phyloP scores from a whole-genome alignment of 352 stramenopile genomes.

The Globisporangium nodosum region DNA sequence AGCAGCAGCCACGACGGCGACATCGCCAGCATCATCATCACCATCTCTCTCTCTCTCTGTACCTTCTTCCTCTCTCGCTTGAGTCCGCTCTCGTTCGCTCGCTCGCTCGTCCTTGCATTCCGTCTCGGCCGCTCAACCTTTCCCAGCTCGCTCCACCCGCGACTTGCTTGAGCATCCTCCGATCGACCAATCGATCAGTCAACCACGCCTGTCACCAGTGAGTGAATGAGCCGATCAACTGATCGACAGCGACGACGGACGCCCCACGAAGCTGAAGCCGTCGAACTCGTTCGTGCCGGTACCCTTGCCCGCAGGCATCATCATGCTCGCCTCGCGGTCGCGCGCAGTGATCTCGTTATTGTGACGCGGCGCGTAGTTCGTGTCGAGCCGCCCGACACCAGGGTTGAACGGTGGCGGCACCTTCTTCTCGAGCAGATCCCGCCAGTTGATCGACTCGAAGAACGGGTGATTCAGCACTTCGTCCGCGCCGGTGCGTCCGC shows the following conservation, averaged over 20 bases:
- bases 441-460: slow-evolving; percentile 91
- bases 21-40: background rate
- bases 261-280: slow-evolving; percentile 88
- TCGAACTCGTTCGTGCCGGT: slow-evolving; percentile 81
- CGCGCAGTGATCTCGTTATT: slow-evolving; percentile 87
- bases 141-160: background rate
- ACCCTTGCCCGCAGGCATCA: slow-evolving; percentile 40
- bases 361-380: slow-evolving; percentile 77
- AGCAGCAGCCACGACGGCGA: background rate
- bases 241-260: slow-evolving; percentile 64
- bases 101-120: background rate
- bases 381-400: slow-evolving; percentile 85
- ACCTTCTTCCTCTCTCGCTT: background rate
- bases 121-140: too few species aligned
- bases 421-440: slow-evolving; percentile 76
- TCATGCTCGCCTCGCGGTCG: slow-evolving; percentile 73
- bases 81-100: background rate
- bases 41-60: background rate
- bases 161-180: background rate
- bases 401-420: slow-evolving; percentile 85
- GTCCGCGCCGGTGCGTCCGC: slow-evolving; percentile 83
- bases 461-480: slow-evolving; percentile 90
- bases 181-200: background rate
- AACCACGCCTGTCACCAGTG: background rate
- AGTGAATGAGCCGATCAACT: slow-evolving; percentile 3